Evolutionary conservation across 148 eudicot species (phyloP), one percentile per base, ranked within the genome.

Genomic region (Chenopodium berlandieri): DNA sequence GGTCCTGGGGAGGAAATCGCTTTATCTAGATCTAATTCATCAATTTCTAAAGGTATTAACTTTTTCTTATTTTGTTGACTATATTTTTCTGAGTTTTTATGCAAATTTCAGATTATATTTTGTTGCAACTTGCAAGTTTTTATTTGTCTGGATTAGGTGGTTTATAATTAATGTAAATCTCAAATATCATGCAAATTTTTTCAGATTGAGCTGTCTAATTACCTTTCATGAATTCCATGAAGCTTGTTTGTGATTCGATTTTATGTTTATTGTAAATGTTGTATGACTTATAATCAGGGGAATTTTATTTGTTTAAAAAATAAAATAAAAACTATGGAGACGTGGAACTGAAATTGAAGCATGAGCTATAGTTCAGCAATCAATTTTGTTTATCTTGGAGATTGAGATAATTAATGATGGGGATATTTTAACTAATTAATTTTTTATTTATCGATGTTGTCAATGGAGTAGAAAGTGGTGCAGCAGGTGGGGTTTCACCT

Each of bases 1-100:
- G 85, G 75, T 73, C 81, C 87, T 27, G 90, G 85, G 0, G 87
- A 78, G 44, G 85, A 78, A 50, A 70, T 75, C 58, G 65, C 80
- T 65, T 77, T 82, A 60, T 76, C 90, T 48, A 85, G 83, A 82
- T 85, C 87, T 64, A 83, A 83, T 40, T 86, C 90, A 68, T 79
- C 86, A 9, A 17, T 54, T 50, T 81, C 88, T 0, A 88, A 83
- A 92, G 96, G 96, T 92, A 82, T 75, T 44, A 75, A 27, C 27
- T 44, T 77, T 34, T 67, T 64, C 14, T 46, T 23, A 27, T 27
- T 27, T n/a, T 19, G 1, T 30, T 62, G 30, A 66, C 31, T 47
- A 70, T 10, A 0, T 77, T 63, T 31, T 46, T 23, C 32, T 60
- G 17, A 46, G 62, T 56, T 56, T 11, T 68, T 79, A 23, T 79